Evolutionary conservation across 2,329 filamentous ascomycete genomes (phyloP).

Genomic region (Arthroderma sp.): DNA sequence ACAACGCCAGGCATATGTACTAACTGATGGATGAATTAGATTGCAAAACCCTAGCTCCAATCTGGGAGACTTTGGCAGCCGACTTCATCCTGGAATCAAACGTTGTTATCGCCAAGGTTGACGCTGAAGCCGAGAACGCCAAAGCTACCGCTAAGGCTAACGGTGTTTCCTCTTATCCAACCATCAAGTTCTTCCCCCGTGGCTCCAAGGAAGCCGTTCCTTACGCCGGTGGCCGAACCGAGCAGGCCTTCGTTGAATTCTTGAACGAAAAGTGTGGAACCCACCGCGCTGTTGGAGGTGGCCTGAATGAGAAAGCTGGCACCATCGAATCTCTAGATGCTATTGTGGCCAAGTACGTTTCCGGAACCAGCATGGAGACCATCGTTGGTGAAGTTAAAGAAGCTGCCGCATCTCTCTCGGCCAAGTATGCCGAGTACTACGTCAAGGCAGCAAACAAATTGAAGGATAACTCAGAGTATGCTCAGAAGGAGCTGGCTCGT

Average conservation of each 20-base stretch:
- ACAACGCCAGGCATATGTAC: neutral
- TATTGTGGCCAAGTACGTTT: constrained; percentile 58
- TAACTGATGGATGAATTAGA: constrained; percentile 43
- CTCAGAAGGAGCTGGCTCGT: constrained; percentile 71
- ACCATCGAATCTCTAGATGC: constrained; percentile 68
- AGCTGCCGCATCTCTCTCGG: constrained; percentile 54
- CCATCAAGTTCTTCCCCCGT: constrained; percentile 93
- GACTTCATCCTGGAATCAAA: constrained; percentile 67
- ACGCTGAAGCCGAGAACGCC: constrained; percentile 76
- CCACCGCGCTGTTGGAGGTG: constrained; percentile 68
- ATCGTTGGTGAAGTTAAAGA: constrained; percentile 61
- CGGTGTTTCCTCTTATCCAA: constrained; percentile 78
- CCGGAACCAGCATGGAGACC: constrained; percentile 47
- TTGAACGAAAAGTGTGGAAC: constrained; percentile 84
- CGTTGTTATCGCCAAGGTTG: constrained; percentile 87
- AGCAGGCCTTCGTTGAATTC: constrained; percentile 65
- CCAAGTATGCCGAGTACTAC: constrained; percentile 89
- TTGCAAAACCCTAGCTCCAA: constrained; percentile 88
- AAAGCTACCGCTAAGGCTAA: constrained; percentile 66
- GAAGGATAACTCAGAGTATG: constrained; percentile 62
- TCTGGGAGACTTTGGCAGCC: constrained; percentile 74
- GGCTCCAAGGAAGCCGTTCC: constrained; percentile 59
- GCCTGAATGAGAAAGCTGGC: constrained; percentile 65
- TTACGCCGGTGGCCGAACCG: constrained; percentile 65
- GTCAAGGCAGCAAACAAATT: constrained; percentile 82